Evolutionary conservation across 1,284 basidiomycete genomes (phyloP), one percentile per base, ranked within the genome.

Genomic region (Athelia sp.): DNA sequence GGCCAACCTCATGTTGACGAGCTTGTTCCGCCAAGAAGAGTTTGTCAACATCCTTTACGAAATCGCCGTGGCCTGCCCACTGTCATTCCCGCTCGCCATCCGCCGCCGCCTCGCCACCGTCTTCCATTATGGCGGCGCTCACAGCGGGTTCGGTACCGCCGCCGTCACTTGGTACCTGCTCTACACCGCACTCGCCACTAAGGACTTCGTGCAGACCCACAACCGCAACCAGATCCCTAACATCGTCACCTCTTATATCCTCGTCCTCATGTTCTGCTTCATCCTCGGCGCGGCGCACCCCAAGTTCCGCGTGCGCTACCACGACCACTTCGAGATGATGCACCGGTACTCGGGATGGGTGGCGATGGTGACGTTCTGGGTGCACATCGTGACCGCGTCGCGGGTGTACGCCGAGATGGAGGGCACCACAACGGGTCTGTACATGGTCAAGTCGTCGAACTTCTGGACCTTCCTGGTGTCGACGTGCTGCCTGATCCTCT

Each of bases 331-430:
- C 56, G 78, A 82, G 60, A 69, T 67, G 31, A 70, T 73, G 8
- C 80, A 82, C 60, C 75, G 79, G 45, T 79, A 79, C 63, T 59
- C 76, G 24, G 80, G 80, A 18, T 83, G 79, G 79, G 67, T 68
- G 13, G 72, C 73, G 18, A 74, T 75, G 1, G 72, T 67, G 18
- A 63, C 81, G 43, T 74, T 82, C 6, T 82, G 79, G 78, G 63
- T 62, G n/a, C 76, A 80, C 53, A 79, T 9, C 73, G 70, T 79
- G 36, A 56, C 79, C 17, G 65, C 77, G 9, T 63, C 81, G 24
- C 74, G 71, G 9, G 79, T 79, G 54, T 79, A 83, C 58, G 79
- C 78, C 60, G 73, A 71, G 45, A 46, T 53, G 8, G 61, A 61
- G 11, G 66, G 56, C 26, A 62, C 70, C 50, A 59, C 68, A 13